Conservation (phyloP, 1,139 yeast genomes). For the Suhomyces panamericanus region DNA sequence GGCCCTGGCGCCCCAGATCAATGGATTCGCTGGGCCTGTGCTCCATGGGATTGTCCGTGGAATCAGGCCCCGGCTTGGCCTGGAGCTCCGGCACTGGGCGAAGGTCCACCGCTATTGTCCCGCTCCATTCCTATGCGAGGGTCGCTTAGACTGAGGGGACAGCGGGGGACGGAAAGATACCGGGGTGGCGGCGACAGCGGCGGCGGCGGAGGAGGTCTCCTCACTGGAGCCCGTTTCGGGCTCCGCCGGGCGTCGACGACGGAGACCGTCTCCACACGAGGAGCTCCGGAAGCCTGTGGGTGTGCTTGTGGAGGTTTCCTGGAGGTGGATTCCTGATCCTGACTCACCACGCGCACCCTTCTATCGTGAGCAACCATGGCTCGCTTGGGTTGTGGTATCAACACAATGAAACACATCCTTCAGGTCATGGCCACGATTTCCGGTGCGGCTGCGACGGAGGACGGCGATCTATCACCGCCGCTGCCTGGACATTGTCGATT, state of each 20-base stretch:
- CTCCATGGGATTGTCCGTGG: not conserved
- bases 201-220: too few relatives aligned
- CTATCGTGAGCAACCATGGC: slow-evolving; percentile 8
- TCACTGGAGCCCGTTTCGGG: not conserved
- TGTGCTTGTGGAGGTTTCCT: too few relatives aligned
- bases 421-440: slow-evolving; percentile 1
- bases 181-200: too few relatives aligned
- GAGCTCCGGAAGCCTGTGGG: too few relatives aligned
- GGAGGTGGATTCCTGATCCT: too few relatives aligned
- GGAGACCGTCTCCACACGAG: not conserved
- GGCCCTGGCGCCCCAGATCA: slow-evolving; percentile 3
- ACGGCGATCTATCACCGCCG: too few relatives aligned
- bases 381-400: slow-evolving; percentile 9
- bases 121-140: too few relatives aligned
- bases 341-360: too few relatives aligned
- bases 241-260: not conserved
- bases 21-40: not conserved
- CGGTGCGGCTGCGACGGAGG: not conserved
- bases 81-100: not conserved
- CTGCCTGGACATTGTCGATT: not conserved
- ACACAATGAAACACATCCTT: slow-evolving; percentile 2
- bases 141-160: slow-evolving; percentile 2
- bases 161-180: too few relatives aligned
- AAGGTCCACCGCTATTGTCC: too few relatives aligned
- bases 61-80: slow-evolving; percentile 3